phyloP scores from a whole-genome alignment of 331 rosid genomes.

The Phaseolus coccineus region DNA sequence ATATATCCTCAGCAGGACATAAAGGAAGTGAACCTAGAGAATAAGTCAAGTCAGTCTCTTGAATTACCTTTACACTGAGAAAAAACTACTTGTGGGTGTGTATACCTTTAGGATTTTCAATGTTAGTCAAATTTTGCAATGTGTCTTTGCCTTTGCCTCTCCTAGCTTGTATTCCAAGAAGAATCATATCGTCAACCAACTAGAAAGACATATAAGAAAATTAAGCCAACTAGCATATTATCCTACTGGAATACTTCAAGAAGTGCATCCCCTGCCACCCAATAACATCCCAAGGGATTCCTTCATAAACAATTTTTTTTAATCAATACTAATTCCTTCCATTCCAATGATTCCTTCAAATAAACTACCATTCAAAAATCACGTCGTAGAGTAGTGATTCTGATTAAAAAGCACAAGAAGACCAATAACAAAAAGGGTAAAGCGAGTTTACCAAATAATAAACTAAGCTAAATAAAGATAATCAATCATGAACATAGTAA shows the following conservation, averaged over 20 bases:
- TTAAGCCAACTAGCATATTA: neutral
- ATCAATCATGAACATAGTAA: neutral
- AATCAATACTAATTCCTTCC: constrained; percentile 2
- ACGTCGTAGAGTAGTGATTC: constrained; percentile 30
- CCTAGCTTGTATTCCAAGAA: no score
- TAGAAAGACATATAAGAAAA: no score
- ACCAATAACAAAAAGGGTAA: neutral
- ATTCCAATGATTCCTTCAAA: neutral
- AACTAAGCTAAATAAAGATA: neutral
- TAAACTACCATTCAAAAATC: neutral
- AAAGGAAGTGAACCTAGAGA: neutral
- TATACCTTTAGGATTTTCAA: no score
- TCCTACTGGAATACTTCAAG: constrained; percentile 23
- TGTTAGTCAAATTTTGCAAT: no score
- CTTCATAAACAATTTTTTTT: neutral
- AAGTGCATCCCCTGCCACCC: constrained; percentile 26
- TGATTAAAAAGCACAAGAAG: constrained; percentile 14
- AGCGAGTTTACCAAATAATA: neutral
- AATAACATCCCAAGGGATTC: neutral
- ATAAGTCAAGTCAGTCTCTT: no score
- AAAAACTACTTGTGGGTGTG: no score
- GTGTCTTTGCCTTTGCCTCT: no score
- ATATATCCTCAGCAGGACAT: constrained; percentile 79
- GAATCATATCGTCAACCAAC: no score
- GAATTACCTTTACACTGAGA: no score